Base-by-base conservation (phyloP, 2,329 filamentous ascomycete species). In the Apiospora sp. region DNA sequence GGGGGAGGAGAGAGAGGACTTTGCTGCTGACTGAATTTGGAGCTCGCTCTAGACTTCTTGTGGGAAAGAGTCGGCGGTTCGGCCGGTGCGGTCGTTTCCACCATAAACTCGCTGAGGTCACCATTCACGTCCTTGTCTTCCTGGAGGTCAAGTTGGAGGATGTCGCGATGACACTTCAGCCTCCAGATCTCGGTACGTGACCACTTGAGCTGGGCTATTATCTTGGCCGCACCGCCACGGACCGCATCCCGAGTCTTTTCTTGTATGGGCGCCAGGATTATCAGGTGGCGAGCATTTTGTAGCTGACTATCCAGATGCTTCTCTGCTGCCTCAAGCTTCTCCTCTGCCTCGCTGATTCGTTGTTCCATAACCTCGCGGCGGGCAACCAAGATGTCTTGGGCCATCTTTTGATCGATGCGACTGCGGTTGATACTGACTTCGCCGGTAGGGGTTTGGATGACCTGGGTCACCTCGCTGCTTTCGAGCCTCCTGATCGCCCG, bases 141-240 rank as follows among this genome's bases (percentile, higher is more conserved):
- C 71, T 96, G 93, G 12, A 98, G 85, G 80, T 99, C 96, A 82
- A 95, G 88, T 6, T 91, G 86, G 27, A 99, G 85, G 73, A 98
- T 95, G 78, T 98, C 96, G 58, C 92, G 92, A 81, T 99, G 95
- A 76, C 95, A 98, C 79, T 91, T 96, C 78, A 96, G 89, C 71
- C 92, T 93, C 94, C 95, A 98, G 27, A 98, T 96, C 76, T 98
- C 94, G 80, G 97, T 92, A 74, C 96, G 89, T n/a, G 92, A 92
- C 96, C 96, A 98, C 81, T 96, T 97, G 73, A 99, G 84, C 80
- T 96, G 95, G 4, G 94, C 94, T 72, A 95, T 92, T 83, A 97
- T 92, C 10, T 93, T 91, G 7, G 92, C 94, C 27, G 96, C 96
- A 24, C 94, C 93, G 75, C 93, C 87, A n/a, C 98, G 88, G 71